phyloP scores from a whole-genome alignment of 768 basidiomycete genomes.

The Coprinellus aureogranulatus region DNA sequence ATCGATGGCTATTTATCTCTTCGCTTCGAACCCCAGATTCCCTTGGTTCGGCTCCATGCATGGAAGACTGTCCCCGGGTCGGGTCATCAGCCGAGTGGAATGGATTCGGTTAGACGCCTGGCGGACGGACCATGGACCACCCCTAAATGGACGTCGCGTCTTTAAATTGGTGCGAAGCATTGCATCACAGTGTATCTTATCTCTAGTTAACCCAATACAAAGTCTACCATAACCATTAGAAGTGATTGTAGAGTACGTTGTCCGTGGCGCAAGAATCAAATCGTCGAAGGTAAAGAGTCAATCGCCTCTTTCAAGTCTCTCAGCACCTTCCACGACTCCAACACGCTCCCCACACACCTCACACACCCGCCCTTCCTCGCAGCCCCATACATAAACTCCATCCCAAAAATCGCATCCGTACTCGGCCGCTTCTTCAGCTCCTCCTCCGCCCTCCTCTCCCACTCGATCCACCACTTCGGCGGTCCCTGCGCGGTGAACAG shows the following conservation, averaged over 20 bases:
- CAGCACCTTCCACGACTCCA: slow-evolving; percentile 60
- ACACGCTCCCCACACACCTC: slow-evolving; percentile 64
- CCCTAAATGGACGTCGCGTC: no score
- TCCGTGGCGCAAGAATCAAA: no score
- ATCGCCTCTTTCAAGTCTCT: slow-evolving; percentile 53
- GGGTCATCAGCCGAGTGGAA: no score
- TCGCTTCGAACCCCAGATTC: neutral
- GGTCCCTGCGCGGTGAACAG: slow-evolving; percentile 40
- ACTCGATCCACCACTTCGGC: slow-evolving; percentile 72
- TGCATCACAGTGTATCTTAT: no score
- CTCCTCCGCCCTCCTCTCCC: slow-evolving; percentile 51
- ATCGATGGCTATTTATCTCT: neutral
- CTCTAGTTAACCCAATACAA: no score
- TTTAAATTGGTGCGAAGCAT: no score
- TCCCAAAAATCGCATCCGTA: slow-evolving; percentile 57
- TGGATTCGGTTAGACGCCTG: no score
- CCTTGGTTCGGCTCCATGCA: neutral
- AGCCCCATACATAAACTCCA: slow-evolving; percentile 55
- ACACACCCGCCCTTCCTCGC: slow-evolving; percentile 52
- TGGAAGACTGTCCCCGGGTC: no score
- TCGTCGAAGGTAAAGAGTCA: slow-evolving; percentile 43
- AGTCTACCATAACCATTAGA: no score
- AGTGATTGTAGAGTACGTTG: no score
- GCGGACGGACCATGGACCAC: no score
- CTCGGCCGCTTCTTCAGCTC: slow-evolving; percentile 58